Evolutionary conservation across 2,329 filamentous ascomycete species (phyloP), one percentile per base, ranked within the genome.

Genomic region (Fusarium hainanense): DNA sequence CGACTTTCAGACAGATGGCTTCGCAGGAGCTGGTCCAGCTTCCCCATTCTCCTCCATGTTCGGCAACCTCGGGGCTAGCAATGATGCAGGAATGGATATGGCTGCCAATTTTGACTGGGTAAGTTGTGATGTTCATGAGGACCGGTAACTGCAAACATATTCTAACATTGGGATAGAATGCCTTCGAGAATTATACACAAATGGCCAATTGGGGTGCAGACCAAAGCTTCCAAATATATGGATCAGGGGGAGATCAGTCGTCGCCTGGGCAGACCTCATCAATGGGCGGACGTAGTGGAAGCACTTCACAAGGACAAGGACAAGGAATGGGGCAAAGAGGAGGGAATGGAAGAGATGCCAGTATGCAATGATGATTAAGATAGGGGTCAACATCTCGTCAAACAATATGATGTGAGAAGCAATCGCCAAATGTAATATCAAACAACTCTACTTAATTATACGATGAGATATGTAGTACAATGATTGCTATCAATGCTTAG

Each of bases 21-120:
- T 79, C 47, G 77, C 75, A 37, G 67, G 63, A 7, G 54, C 69
- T 14, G 76, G 68, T 34, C 69, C 72, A 16, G 72, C 70, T 28
- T 87, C 85, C 46, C 85, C 86, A 6, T 82, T 87, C 63, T 84
- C 84, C 56, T 84, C 84, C 49, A 85, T 88, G 83, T 85, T 88
- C 66, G 82, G 81, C 20, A 85, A 80, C 50, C 73, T 85, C 57
- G 79, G 79, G 20, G 76, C 68, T 52, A 69, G 63, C 5, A 52
- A 73, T 14, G 75, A 69, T 13, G 57, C 69, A 30, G 74, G 73
- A 11, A 67, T 84, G 74, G 85, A 86, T 40, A 78, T 88, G 51
- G 79, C 81, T 34, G 77, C 80, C 44, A 87, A 85, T 50, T 87
- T 89, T 74, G 86, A 89, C 77, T 89, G 87, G 87, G 87, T 88